Evolutionary conservation across 108 stramenopile genomes (phyloP).

Genomic region (Chaetoceros muelleri): DNA sequence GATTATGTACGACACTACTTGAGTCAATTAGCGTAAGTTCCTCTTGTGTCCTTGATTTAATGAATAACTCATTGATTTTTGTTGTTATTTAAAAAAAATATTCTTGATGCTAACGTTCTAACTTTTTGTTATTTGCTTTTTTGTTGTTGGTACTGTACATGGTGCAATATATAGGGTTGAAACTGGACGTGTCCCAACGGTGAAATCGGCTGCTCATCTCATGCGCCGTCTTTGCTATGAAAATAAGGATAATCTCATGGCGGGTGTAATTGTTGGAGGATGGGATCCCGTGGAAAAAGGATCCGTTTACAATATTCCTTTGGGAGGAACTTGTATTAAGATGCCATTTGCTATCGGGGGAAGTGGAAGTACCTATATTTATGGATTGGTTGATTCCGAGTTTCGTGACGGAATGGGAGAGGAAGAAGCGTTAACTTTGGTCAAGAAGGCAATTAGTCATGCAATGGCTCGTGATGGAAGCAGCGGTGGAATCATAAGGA

Average conservation of each 20-base stretch:
- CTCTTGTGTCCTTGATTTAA: background rate
- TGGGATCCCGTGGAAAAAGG: slow-evolving; percentile 92
- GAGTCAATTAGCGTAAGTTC: slow-evolving; percentile 59
- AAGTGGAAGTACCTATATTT: slow-evolving; percentile 89
- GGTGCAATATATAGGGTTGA: slow-evolving; percentile 43
- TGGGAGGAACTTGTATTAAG: slow-evolving; percentile 89
- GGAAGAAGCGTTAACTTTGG: slow-evolving; percentile 74
- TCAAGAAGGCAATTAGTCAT: slow-evolving; percentile 83
- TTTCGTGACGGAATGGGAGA: slow-evolving; percentile 79
- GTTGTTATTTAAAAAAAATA: background rate
- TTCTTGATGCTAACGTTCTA: background rate
- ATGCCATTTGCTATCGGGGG: slow-evolving; percentile 92
- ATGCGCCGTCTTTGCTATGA: slow-evolving; percentile 81
- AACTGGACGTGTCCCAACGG: slow-evolving; percentile 79
- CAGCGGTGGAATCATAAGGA: slow-evolving; percentile 93
- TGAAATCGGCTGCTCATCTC: slow-evolving; percentile 88
- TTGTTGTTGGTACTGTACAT: slow-evolving; percentile 1
- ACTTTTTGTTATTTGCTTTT: background rate
- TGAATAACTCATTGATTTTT: background rate
- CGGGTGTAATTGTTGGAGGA: slow-evolving; percentile 95
- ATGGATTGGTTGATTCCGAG: slow-evolving; percentile 79
- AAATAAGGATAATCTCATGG: slow-evolving; percentile 92
- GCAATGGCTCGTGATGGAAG: slow-evolving; percentile 98
- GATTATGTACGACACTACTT: slow-evolving; percentile 87
- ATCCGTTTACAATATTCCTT: slow-evolving; percentile 76